These are phyloP conservation scores for Suhomyces panamericanus DNA, from an alignment of 1,139 yeast species.

Conservation along the genomic window DNA sequence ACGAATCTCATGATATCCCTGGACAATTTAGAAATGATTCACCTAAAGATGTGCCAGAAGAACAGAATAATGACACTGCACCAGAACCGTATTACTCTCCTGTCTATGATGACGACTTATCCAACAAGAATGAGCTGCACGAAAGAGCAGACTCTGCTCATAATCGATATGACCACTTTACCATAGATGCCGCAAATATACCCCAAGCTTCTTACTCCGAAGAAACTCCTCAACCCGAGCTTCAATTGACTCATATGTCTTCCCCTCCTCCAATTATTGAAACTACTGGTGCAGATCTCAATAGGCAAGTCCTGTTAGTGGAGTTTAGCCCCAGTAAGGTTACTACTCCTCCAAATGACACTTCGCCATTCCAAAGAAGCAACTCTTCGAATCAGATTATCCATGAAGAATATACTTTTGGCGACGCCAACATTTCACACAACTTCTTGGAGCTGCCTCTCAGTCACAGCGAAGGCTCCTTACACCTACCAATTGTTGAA, in stretches of 20 bases:
- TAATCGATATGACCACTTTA: background rate
- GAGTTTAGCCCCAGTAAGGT: conserved; percentile 6
- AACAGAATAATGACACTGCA: background rate
- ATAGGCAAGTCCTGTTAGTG: background rate
- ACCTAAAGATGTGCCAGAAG: background rate
- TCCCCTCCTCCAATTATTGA: background rate
- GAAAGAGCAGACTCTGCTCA: background rate
- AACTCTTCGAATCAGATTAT: conserved; percentile 17
- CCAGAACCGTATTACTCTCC: background rate
- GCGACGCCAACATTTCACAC: conserved; percentile 13
- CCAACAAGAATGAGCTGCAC: background rate
- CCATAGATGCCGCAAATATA: background rate
- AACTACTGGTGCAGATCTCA: background rate
- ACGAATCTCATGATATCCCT: background rate
- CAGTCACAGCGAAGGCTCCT: conserved; percentile 3
- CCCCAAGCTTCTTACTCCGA: background rate
- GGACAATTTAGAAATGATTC: background rate
- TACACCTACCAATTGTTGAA: background rate
- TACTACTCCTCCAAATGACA: conserved; percentile 8
- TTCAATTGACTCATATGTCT: background rate
- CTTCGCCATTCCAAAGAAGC: conserved; percentile 7
- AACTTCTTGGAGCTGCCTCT: conserved; percentile 9
- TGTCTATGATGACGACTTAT: background rate
- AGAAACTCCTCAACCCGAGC: background rate
- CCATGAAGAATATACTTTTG: conserved; percentile 23